Conservation (phyloP, 1,284 basidiomycete genomes). For the Kwoniella shivajii region DNA sequence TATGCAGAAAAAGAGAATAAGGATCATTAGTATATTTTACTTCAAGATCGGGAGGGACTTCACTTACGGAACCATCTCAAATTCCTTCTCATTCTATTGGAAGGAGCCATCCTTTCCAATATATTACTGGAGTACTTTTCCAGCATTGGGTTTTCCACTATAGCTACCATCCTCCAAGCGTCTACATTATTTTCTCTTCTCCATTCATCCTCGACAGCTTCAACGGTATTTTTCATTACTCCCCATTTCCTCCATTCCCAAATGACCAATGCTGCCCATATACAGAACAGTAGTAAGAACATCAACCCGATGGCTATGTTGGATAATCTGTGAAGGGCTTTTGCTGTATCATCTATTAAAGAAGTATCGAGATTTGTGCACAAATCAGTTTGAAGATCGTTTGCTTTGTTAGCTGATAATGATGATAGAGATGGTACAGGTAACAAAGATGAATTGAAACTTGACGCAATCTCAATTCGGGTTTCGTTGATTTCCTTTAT, state of each 20-base stretch:
- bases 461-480: conserved; percentile 63
- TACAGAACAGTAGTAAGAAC: conserved; percentile 48
- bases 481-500: conserved; percentile 86
- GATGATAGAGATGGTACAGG: conserved; percentile 62
- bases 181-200: conserved; percentile 25
- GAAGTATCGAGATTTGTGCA: conserved; percentile 76
- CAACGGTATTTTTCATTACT: conserved; percentile 40
- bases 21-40: background rate
- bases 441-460: conserved; percentile 69
- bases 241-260: conserved; percentile 53
- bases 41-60: background rate
- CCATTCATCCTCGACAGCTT: conserved; percentile 41
- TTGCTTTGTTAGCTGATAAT: conserved; percentile 27
- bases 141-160: conserved; percentile 51
- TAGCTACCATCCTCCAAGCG: conserved; percentile 47
- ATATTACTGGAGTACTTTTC: conserved; percentile 40
- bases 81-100: conserved; percentile 38
- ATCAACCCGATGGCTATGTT: conserved; percentile 75
- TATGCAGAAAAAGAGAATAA: too few relatives aligned
- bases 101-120: conserved; percentile 25
- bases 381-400: conserved; percentile 51
- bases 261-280: conserved; percentile 45
- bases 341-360: conserved; percentile 77
- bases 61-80: conserved; percentile 53
- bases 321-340: conserved; percentile 71